Percentiles rank a stretch among this genome's conserved stretches.
Conservation (phyloP, 148 eudicot species). For the Fagopyrum esculentum region DNA sequence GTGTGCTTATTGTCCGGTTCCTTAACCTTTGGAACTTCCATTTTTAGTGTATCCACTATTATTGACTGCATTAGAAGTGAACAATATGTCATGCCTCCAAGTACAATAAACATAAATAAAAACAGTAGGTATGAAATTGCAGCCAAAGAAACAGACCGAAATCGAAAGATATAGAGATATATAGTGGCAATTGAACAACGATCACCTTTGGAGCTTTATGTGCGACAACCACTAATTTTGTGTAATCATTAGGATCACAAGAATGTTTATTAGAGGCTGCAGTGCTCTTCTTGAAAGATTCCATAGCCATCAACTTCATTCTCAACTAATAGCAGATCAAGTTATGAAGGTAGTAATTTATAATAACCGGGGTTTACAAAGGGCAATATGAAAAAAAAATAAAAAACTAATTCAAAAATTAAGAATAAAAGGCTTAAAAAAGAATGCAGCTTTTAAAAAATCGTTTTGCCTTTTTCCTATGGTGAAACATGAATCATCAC, state of each 20-base stretch:
- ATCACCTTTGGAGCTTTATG: conserved; percentile 29
- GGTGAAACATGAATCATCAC: too few species aligned
- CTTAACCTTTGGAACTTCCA: neutral
- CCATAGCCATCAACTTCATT: conserved; percentile 18
- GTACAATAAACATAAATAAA: neutral
- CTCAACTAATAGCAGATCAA: conserved; percentile 39
- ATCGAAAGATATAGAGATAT: too few species aligned
- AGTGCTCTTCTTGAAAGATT: conserved; percentile 18
- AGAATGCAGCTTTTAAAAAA: too few species aligned
- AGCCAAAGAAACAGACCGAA: neutral
- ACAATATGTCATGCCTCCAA: neutral
- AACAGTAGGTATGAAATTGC: neutral
- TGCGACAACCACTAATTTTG: conserved; percentile 19
- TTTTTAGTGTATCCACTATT: conserved; percentile 1
- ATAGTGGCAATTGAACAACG: neutral
- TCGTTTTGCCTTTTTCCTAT: too few species aligned
- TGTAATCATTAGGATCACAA: conserved; percentile 18
- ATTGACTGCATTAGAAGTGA: neutral
- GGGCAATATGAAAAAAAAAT: too few species aligned
- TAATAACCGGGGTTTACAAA: too few species aligned
- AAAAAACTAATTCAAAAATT: too few species aligned
- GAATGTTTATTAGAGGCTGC: conserved; percentile 20
- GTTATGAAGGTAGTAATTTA: conserved; percentile 47
- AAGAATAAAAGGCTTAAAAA: too few species aligned
- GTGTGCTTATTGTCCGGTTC: neutral